phyloP scores from a whole-genome alignment of 176 grass and related monocot species.

The Rhipidocladum racemiflorum region DNA sequence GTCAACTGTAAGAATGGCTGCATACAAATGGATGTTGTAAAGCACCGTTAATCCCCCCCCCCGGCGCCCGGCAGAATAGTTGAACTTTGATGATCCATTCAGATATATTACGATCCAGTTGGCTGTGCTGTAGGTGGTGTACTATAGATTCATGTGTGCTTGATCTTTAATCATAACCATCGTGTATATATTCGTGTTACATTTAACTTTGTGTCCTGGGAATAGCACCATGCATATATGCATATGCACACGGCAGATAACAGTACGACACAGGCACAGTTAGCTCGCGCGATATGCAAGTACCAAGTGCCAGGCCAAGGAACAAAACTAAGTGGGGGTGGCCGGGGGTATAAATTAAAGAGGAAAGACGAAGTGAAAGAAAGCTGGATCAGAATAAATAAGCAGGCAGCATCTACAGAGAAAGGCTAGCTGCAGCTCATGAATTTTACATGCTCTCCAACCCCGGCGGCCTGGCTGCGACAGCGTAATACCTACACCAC shows the following conservation, averaged over 20 bases:
- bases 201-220: not conserved
- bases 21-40: not conserved
- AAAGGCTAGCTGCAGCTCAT: not conserved
- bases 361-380: not conserved
- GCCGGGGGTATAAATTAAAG: conserved; percentile 36
- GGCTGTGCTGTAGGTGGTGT: not conserved
- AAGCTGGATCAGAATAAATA: conserved; percentile 13
- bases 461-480: too few species aligned
- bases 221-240: not conserved
- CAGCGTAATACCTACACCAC: too few species aligned
- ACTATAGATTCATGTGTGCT: not conserved
- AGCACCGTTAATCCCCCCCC: not conserved
- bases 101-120: not conserved
- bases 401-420: conserved; percentile 2
- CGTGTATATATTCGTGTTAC: not conserved
- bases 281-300: not conserved
- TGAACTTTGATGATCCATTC: not conserved
- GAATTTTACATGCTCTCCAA: conserved; percentile 1
- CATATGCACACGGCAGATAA: not conserved
- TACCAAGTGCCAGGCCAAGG: not conserved
- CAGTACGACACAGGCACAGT: not conserved
- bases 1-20: not conserved
- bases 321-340: conserved; percentile 32
- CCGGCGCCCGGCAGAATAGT: not conserved
- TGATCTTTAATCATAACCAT: not conserved